Base-by-base conservation (phyloP, 202 grass and related monocot genomes). In the Hordeum pubiflorum region DNA sequence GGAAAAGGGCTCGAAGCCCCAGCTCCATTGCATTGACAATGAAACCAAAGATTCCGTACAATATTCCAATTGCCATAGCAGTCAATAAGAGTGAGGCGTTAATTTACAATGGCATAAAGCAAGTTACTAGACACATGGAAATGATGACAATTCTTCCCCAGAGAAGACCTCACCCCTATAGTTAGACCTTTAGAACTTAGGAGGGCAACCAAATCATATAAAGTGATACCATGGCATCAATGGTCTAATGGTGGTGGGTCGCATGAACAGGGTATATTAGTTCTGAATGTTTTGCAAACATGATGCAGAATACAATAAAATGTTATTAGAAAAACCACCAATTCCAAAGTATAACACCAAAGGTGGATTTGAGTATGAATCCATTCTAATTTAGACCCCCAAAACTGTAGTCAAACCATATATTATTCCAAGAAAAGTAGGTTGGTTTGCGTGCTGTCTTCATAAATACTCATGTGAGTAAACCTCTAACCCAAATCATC, bases 81-180 rank as follows among this genome's bases (percentile, higher is more conserved):
- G 12, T 31, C 10, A 60, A 72, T 4, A 85, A 77, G 10, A 61
- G 21, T 26, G 21, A 34, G 40, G 7, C 54, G 12, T 82, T 13
- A 24, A 33, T 75, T 89, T 83, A 36, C 43, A 78, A 57, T 83
- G 50, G 5, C 62, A 23, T 71, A 46, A 61, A 83, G 70, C 23
- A 57, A 83, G 18, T 86, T 24, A 44, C 40, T 71, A 63, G 41
- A 74, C 61, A 56, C 10, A 77, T 0, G 1, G 38, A 60, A 10
- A 43, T 39, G 8, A 33, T 33, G 24, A 73, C 8, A 73, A 12
- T 54, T 73, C 32, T 18, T 81, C 52, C 20, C 34, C 21, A 69
- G 8, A 82, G 21, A 57, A 77, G 38, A 57, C 14, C 14, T 38
- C 57, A 77, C 22, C 8, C 48, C 50, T 55, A 31, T 33, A 75